Conservation (phyloP, 306 rosid species). For the Prunus dulcis region DNA sequence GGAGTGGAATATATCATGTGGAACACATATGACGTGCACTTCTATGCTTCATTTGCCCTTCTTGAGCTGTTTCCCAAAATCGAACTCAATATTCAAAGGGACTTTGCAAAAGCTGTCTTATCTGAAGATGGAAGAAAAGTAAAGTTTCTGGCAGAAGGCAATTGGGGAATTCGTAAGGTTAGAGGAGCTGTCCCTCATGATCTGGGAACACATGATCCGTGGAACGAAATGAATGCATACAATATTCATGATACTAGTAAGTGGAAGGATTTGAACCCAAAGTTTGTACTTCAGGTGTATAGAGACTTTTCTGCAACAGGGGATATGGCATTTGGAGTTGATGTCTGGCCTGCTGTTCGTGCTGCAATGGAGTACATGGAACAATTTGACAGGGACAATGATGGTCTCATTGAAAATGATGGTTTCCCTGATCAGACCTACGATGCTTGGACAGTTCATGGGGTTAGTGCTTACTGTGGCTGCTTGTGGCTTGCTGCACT, state of each 20-base stretch:
- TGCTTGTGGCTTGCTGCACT: constrained; percentile 96
- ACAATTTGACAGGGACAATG: constrained; percentile 84
- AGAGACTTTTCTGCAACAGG: constrained; percentile 90
- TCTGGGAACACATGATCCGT: constrained; percentile 96
- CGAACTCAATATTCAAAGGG: constrained; percentile 90
- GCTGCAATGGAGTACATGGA: constrained; percentile 95
- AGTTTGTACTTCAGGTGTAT: constrained; percentile 90
- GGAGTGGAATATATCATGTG: constrained; percentile 97
- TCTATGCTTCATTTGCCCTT: constrained; percentile 97
- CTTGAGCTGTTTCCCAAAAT: constrained; percentile 93
- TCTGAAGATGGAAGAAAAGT: constrained; percentile 94
- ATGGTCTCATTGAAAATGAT: constrained; percentile 90
- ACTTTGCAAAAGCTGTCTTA: constrained; percentile 92
- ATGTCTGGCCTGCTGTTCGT: constrained; percentile 98
- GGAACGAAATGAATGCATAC: constrained; percentile 96
- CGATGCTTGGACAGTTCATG: constrained; percentile 98
- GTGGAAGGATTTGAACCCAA: constrained; percentile 98
- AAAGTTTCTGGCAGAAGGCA: constrained; percentile 91
- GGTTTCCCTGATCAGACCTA: constrained; percentile 99
- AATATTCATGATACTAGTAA: constrained; percentile 93
- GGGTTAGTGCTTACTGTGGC: constrained; percentile 94
- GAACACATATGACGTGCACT: constrained; percentile 98
- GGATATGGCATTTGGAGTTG: constrained; percentile 91
- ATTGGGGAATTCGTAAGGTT: constrained; percentile 90
- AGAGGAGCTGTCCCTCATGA: constrained; percentile 98